Conservation (phyloP, 768 basidiomycete genomes). For the Russula earlei region DNA sequence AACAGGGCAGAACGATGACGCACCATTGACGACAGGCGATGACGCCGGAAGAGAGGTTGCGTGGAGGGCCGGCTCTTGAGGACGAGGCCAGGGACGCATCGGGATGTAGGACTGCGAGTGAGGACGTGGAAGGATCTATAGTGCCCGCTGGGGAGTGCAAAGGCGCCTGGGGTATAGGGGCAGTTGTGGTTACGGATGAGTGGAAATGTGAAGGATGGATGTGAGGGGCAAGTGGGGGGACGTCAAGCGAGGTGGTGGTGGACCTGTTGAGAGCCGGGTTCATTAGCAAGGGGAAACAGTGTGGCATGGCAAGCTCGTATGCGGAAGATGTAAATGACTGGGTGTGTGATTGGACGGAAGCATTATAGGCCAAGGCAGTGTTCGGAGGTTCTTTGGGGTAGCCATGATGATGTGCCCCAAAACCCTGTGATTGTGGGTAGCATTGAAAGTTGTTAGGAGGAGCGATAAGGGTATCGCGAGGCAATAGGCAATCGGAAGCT, state of each 20-base stretch:
- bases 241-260: conserved; percentile 3
- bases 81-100: conserved; percentile 18
- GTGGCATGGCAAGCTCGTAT: conserved; percentile 17
- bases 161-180: conserved; percentile 4
- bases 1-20: conserved; percentile 32
- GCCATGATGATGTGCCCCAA: conserved; percentile 7
- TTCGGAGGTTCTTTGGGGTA: conserved; percentile 18
- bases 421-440: conserved; percentile 16
- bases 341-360: conserved; percentile 12
- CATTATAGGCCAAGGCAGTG: conserved; percentile 15
- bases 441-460: conserved; percentile 11
- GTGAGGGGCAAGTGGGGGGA: conserved; percentile 2
- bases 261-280: conserved; percentile 6
- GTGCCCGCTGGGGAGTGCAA: background rate
- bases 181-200: background rate
- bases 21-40: conserved; percentile 83
- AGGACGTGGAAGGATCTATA: conserved; percentile 11
- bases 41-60: conserved; percentile 58
- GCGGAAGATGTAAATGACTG: conserved; percentile 19
- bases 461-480: conserved; percentile 17
- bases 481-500: conserved; percentile 15
- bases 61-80: conserved; percentile 28
- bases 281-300: conserved; percentile 9
- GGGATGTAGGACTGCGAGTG: conserved; percentile 15
- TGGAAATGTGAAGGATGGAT: conserved; percentile 15